Percentiles rank a stretch among this genome's conserved stretches.
Evolutionary conservation across 2,329 filamentous ascomycete species (phyloP).

Genomic region (Monosporascus sp.): DNA sequence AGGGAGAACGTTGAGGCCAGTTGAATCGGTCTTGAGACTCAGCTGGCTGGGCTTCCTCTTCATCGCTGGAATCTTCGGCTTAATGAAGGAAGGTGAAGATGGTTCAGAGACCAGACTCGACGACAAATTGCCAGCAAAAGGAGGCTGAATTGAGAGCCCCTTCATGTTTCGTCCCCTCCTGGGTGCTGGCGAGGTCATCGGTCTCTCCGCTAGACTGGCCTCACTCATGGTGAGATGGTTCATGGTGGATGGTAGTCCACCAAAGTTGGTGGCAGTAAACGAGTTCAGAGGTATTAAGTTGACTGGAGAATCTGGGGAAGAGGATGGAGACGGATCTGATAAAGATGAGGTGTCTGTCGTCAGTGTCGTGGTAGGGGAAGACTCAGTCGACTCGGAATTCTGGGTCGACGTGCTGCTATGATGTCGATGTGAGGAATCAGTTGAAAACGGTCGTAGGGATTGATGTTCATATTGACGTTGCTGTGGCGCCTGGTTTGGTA

Average conservation of each 20-base stretch:
- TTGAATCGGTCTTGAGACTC: conserved; percentile 67
- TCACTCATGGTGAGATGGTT: conserved; percentile 42
- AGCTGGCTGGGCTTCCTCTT: conserved; percentile 73
- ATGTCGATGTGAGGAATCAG: conserved; percentile 59
- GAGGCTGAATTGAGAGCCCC: conserved; percentile 72
- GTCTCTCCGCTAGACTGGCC: conserved; percentile 38
- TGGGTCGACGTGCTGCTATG: conserved; percentile 74
- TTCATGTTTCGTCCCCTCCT: conserved; percentile 78
- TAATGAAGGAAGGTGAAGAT: conserved; percentile 71
- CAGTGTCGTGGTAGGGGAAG: conserved; percentile 88
- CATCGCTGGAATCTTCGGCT: conserved; percentile 65
- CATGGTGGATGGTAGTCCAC: conserved; percentile 37
- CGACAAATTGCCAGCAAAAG: conserved; percentile 39
- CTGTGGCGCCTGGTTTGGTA: conserved; percentile 22
- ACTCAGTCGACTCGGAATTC: conserved; percentile 79
- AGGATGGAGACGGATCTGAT: conserved; percentile 84
- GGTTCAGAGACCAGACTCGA: conserved; percentile 57
- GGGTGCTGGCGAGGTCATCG: conserved; percentile 64
- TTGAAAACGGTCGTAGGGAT: conserved; percentile 33
- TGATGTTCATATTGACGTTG: conserved; percentile 33
- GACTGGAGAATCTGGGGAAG: conserved; percentile 84
- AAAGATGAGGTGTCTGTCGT: conserved; percentile 87
- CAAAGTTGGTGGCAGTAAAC: conserved; percentile 58
- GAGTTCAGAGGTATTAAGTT: conserved; percentile 66
- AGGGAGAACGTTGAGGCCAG: conserved; percentile 45